Base-by-base conservation (phyloP, 768 basidiomycete genomes). In the Suillus subalutaceus region DNA sequence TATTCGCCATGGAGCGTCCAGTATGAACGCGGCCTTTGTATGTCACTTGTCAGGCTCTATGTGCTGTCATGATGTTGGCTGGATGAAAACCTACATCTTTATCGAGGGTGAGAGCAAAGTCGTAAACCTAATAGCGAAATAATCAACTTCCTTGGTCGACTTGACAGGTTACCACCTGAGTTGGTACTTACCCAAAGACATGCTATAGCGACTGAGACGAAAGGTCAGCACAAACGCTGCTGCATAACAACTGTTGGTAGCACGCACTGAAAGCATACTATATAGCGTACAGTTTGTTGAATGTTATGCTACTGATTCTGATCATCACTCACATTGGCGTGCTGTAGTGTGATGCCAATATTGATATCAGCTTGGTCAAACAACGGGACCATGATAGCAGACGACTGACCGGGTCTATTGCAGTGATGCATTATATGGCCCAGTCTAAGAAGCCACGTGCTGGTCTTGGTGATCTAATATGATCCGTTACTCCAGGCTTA, bases 361-460 rank as follows among this genome's bases (percentile, higher is more conserved):
- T 4, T 9, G 15, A 38, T 26, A 40, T 58, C 57, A 26, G 57
- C n/a, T n/a, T 58, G 57, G 37, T 38, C 23, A 58, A 58, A 38
- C 7, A 16, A 58, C 8, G 7, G 20, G 15, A 58, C 37, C 37
- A 58, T 23, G 57, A 58, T 7, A 3, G 15, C 8, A 4, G 15
- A 40, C 15, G 26, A 77, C 96, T 97, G 56, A 9, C n/a, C 6
- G 10, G n/a, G 6, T 38, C 1, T 23, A 7, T 23, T 15, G 37
- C 12, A 57, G 6, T 4, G 16, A 38, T 13, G 10, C 3, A 38
- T 57, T 57, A 57, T 38, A 38, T 38, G 2, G 6, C 3, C n/a
- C n/a, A 32, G 15, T n/a, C 9, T 20, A 9, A 35, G 9, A 35
- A 18, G 32, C 32, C 10, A 20, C 20, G 16, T 6, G 5, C 9